Conservation (phyloP, 768 basidiomycete species). For the Russula lepida region DNA sequence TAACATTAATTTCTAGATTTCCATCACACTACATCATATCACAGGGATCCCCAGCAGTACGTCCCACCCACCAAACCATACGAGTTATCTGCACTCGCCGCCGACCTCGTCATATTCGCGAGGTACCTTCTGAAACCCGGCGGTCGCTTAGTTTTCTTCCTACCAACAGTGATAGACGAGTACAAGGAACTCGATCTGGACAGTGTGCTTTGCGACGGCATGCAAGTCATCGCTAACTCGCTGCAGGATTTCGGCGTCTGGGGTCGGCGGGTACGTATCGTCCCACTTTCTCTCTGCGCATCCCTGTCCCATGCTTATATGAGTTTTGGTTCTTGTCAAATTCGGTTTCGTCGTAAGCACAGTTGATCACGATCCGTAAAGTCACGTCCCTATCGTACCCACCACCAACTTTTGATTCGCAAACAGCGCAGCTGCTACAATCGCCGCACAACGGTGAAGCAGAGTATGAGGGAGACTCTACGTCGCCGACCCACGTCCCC, state of each 20-base stretch:
- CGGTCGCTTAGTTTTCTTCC: conserved; percentile 91
- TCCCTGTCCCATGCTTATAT: not conserved
- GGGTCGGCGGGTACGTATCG: conserved; percentile 71
- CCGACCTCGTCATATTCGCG: conserved; percentile 73
- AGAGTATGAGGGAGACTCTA: not conserved
- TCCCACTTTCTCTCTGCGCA: not conserved
- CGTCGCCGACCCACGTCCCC: conserved; percentile 42
- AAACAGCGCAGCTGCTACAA: not conserved
- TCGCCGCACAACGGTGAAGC: not conserved
- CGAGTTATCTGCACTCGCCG: conserved; percentile 75
- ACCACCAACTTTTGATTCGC: conserved; percentile 46
- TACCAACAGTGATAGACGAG: conserved; percentile 86
- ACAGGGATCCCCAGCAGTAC: conserved; percentile 58
- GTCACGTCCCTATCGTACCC: conserved; percentile 36
- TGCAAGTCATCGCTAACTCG: conserved; percentile 83
- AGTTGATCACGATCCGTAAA: conserved; percentile 92
- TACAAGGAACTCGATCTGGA: conserved; percentile 84
- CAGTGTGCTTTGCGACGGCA: conserved; percentile 70
- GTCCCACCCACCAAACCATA: conserved; percentile 89
- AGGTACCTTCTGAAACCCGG: conserved; percentile 77
- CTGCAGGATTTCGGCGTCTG: conserved; percentile 91
- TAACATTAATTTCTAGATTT: not conserved
- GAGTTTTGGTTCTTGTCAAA: not conserved
- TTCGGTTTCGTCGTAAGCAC: not conserved
- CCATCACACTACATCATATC: too few species aligned